Evolutionary conservation across 2,329 filamentous ascomycete genomes (phyloP).

Genomic region (Colletotrichum godetiae): DNA sequence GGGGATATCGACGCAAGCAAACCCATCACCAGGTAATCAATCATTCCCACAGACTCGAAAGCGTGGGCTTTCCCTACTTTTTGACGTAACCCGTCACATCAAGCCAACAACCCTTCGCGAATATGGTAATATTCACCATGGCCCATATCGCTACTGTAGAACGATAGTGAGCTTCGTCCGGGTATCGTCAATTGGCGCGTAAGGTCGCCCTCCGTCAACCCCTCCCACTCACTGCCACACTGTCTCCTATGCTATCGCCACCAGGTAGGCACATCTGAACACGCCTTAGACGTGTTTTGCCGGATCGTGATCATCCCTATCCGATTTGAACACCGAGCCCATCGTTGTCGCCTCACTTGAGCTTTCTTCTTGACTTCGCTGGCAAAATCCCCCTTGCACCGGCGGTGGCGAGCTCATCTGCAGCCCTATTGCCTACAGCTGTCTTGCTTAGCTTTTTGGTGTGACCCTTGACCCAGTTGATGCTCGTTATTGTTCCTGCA

Average conservation of each 20-base stretch:
- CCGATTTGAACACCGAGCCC: not conserved
- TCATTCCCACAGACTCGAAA: not conserved
- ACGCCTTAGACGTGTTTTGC: not conserved
- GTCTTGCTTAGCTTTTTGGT: conserved; percentile 58
- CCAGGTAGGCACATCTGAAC: not conserved
- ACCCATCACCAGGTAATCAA: not conserved
- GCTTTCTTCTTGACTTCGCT: conserved; percentile 1
- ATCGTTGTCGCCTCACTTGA: conserved; percentile 1
- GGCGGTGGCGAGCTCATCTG: conserved; percentile 79
- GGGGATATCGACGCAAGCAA: not conserved
- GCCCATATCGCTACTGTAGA: not conserved
- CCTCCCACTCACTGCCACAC: not conserved
- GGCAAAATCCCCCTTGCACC: conserved; percentile 46
- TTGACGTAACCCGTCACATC: not conserved
- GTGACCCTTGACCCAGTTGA: conserved; percentile 94
- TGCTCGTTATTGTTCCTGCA: conserved; percentile 71
- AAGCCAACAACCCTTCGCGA: not conserved
- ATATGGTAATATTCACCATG: not conserved
- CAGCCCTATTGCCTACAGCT: conserved; percentile 76
- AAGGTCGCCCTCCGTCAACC: not conserved
- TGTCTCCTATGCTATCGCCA: not conserved
- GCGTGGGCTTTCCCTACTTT: not conserved
- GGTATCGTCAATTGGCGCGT: not conserved
- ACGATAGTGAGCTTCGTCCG: not conserved
- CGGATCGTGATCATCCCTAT: not conserved